These are phyloP conservation scores for Suhomyces anneliseae DNA, from an alignment of 1,139 yeast species.

Conservation along the genomic window DNA sequence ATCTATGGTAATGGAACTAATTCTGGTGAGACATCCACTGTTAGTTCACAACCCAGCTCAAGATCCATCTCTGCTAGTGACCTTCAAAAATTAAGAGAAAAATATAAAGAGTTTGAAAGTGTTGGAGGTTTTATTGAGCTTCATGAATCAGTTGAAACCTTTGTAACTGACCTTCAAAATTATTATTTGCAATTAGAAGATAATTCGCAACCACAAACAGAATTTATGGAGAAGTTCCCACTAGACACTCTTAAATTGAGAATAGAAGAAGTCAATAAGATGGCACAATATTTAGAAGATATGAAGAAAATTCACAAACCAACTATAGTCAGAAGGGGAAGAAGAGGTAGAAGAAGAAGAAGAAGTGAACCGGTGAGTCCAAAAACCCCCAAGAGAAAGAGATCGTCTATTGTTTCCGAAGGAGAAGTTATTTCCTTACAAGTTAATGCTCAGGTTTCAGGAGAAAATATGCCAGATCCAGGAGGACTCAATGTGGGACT, in stretches of 20 bases:
- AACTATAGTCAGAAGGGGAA: neutral
- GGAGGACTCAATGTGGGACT: slow-evolving; percentile 11
- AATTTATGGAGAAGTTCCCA: neutral
- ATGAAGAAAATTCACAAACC: neutral
- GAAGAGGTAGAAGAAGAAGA: neutral
- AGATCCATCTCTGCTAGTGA: neutral
- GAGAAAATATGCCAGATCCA: neutral
- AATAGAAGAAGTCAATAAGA: neutral
- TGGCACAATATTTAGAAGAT: neutral
- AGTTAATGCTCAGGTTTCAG: slow-evolving; percentile 1
- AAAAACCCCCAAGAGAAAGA: neutral
- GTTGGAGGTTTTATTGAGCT: neutral
- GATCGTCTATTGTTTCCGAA: neutral
- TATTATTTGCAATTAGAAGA: neutral
- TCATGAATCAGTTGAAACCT: neutral
- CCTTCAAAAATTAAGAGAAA: neutral
- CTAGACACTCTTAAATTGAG: neutral
- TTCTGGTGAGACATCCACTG: no score
- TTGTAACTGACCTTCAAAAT: neutral
- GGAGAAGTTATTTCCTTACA: slow-evolving; percentile 4
- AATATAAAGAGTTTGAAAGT: neutral
- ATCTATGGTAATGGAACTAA: neutral
- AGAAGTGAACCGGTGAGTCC: neutral
- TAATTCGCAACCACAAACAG: neutral
- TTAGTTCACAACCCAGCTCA: neutral